These are phyloP conservation scores for Craspedostauros australis DNA, from an alignment of 108 stramenopile species.

Conservation along the genomic window DNA sequence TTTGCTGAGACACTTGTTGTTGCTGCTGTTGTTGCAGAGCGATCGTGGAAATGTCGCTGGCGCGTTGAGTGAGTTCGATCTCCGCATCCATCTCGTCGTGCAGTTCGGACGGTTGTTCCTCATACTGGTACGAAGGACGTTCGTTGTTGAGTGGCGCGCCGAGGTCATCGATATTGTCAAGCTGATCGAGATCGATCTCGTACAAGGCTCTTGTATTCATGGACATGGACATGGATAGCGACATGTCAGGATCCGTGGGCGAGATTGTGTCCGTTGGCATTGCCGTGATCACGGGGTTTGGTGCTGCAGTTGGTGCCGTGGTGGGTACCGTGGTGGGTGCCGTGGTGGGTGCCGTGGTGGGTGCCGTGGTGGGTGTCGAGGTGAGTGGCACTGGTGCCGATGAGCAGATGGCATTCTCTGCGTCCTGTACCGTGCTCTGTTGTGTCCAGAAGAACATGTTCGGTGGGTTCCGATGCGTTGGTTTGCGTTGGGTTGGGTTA, in stretches of 20 bases:
- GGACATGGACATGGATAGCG: slow-evolving; percentile 6
- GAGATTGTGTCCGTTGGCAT: not conserved
- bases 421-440: not conserved
- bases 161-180: slow-evolving; percentile 15
- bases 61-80: no score
- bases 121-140: no score
- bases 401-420: not conserved
- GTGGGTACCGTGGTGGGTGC: slow-evolving; percentile 3
- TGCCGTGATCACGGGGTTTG: not conserved
- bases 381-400: not conserved
- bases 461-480: slow-evolving; percentile 6
- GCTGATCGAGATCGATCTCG: not conserved
- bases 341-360: not conserved
- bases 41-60: no score
- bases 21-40: not conserved
- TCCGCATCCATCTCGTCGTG: not conserved
- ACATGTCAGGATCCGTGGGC: not conserved
- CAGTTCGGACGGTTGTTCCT: no score
- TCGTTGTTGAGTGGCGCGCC: not conserved
- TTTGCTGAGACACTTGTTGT: not conserved
- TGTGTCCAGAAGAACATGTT: slow-evolving; percentile 4
- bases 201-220: not conserved
- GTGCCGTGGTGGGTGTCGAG: not conserved
- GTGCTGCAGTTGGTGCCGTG: slow-evolving; percentile 3
- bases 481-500: slow-evolving; percentile 5